A percentile compares a stretch with the other conserved stretches of the same genome.
Evolutionary conservation across 257 asterid genomes (phyloP).

Genomic region (Gentiana straminea): DNA sequence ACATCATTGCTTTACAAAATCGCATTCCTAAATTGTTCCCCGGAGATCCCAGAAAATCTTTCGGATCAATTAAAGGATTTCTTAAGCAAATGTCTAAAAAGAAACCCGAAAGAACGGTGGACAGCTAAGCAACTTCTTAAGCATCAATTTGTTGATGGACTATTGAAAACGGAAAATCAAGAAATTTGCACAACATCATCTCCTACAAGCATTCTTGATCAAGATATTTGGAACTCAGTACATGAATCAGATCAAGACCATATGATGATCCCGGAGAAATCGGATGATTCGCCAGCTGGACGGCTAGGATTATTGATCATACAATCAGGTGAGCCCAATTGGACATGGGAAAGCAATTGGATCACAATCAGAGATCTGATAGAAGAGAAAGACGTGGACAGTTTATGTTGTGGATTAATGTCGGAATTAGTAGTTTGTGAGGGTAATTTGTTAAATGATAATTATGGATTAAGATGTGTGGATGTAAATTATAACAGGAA

Average conservation of each 20-base stretch:
- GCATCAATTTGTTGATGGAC: too few relatives aligned
- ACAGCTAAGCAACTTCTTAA: too few relatives aligned
- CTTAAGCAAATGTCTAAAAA: constrained; percentile 7
- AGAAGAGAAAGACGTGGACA: constrained; percentile 1
- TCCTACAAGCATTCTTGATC: constrained; percentile 43
- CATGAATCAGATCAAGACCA: constrained; percentile 22
- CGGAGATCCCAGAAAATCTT: constrained; percentile 36
- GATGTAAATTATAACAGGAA: not conserved
- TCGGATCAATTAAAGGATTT: constrained; percentile 57
- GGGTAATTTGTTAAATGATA: constrained; percentile 1
- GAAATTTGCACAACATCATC: too few relatives aligned
- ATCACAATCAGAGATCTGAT: constrained; percentile 29
- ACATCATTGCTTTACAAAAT: too few relatives aligned
- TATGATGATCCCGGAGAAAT: constrained; percentile 4
- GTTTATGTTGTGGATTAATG: not conserved
- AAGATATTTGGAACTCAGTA: constrained; percentile 49
- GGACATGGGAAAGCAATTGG: constrained; percentile 41
- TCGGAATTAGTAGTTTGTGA: constrained; percentile 3
- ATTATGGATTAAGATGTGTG: constrained; percentile 5
- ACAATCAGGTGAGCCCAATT: constrained; percentile 17
- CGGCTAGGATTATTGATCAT: constrained; percentile 20
- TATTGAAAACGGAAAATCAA: constrained; percentile 1
- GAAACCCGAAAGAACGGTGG: too few relatives aligned
- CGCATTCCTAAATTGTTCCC: too few relatives aligned
- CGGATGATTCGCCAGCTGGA: constrained; percentile 8